These are phyloP conservation scores for Diversispora eburnea DNA, from an alignment of 192 early-diverging fungal genomes.

Conservation along the genomic window DNA sequence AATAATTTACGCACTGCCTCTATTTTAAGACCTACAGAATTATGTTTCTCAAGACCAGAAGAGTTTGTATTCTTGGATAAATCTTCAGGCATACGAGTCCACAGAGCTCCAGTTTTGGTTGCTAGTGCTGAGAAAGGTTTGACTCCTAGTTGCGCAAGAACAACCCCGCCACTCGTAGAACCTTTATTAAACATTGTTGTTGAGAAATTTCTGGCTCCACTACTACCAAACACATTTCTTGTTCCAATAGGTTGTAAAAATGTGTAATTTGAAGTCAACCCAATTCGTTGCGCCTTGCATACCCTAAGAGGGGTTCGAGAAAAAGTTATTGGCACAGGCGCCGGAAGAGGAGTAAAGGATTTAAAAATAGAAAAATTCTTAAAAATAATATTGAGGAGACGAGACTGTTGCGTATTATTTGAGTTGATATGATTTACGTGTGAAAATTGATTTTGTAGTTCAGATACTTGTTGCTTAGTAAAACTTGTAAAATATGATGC, in stretches of 20 bases:
- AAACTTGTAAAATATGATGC: neutral
- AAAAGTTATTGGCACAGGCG: neutral
- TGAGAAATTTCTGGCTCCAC: slow-evolving; percentile 1
- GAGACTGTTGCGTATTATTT: neutral
- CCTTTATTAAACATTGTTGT: neutral
- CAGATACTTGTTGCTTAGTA: neutral
- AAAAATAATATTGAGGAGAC: neutral
- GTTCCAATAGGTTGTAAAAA: neutral
- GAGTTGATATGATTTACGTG: neutral
- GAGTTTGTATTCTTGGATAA: neutral
- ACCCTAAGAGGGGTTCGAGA: neutral
- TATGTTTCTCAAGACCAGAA: neutral
- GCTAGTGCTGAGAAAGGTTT: neutral
- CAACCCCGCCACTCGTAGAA: neutral
- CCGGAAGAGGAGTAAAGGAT: neutral
- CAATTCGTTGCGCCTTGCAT: neutral
- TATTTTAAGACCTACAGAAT: neutral
- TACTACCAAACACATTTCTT: neutral
- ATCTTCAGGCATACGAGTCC: neutral
- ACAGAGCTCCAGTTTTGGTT: neutral
- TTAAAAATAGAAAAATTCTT: slow-evolving; percentile 5
- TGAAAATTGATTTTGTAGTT: neutral
- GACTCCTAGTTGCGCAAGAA: neutral
- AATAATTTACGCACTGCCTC: neutral
- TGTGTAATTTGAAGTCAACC: neutral